phyloP scores from a whole-genome alignment of 1,284 basidiomycete genomes.

The Pseudozyma flocculosa region DNA sequence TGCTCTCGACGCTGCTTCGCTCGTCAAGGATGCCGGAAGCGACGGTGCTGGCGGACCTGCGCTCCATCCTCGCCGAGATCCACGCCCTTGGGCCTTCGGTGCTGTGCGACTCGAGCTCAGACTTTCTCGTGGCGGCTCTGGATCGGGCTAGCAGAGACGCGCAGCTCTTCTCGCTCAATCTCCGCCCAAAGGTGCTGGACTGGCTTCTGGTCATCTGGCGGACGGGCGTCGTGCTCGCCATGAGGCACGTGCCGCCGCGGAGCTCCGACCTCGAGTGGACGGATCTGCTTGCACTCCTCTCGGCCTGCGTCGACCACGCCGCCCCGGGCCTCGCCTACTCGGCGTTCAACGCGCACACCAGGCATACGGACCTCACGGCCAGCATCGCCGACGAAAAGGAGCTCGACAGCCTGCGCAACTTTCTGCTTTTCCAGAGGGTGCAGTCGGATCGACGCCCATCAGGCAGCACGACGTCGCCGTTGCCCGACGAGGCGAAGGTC shows the following conservation, averaged over 20 bases:
- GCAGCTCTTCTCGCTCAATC: constrained; percentile 72
- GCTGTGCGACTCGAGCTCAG: constrained; percentile 81
- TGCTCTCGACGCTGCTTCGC: constrained; percentile 65
- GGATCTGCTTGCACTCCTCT: background rate
- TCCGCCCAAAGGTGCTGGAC: constrained; percentile 77
- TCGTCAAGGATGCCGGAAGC: constrained; percentile 64
- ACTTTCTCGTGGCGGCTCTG: constrained; percentile 71
- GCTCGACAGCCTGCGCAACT: too few species aligned
- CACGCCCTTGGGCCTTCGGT: constrained; percentile 81
- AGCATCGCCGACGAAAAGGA: too few species aligned
- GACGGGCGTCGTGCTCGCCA: constrained; percentile 50
- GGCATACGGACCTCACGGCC: too few species aligned
- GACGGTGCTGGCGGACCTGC: constrained; percentile 69
- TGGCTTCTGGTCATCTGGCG: constrained; percentile 82
- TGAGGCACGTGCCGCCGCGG: constrained; percentile 48
- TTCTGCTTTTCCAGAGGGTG: too few species aligned
- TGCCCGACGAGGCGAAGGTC: too few species aligned
- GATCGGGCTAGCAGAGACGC: constrained; percentile 73
- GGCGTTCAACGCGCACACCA: too few species aligned
- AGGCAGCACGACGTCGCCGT: too few species aligned
- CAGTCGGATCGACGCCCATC: too few species aligned
- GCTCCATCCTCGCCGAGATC: constrained; percentile 73
- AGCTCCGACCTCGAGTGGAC: constrained; percentile 4
- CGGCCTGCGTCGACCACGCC: too few species aligned
- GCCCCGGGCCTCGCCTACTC: too few species aligned